These are phyloP conservation scores for Fusarium sp. DNA, from an alignment of 2,329 filamentous ascomycete species.

Conservation along the genomic window DNA sequence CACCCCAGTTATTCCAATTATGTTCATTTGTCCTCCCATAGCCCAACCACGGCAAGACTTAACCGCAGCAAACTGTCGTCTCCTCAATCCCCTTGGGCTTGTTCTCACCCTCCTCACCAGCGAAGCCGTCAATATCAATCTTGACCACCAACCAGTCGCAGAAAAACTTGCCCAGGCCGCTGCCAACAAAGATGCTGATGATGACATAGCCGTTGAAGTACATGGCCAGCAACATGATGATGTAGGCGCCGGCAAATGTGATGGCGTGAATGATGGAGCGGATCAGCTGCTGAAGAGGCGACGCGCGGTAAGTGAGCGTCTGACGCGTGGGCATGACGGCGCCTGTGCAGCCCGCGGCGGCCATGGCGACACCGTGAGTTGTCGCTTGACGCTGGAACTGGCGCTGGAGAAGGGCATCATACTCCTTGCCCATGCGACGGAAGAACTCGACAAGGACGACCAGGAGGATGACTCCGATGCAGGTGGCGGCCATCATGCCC, in stretches of 20 bases:
- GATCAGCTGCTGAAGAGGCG: constrained; percentile 74
- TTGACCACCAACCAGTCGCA: constrained; percentile 67
- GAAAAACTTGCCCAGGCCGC: constrained; percentile 68
- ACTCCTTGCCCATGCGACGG: constrained; percentile 79
- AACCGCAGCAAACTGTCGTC: constrained; percentile 64
- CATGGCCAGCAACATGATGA: constrained; percentile 80
- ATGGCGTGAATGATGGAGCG: constrained; percentile 77
- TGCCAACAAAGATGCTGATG: constrained; percentile 79
- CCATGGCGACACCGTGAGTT: constrained; percentile 43
- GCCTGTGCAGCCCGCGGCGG: constrained; percentile 38
- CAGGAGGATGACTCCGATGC: constrained; percentile 82
- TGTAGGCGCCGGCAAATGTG: constrained; percentile 82
- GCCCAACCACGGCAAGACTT: neutral
- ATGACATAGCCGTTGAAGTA: constrained; percentile 81
- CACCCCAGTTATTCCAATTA: neutral
- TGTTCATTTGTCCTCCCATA: too few relatives aligned
- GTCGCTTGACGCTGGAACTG: constrained; percentile 58
- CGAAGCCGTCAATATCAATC: constrained; percentile 54
- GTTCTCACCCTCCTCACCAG: constrained; percentile 39
- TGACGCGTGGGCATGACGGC: constrained; percentile 44
- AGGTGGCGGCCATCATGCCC: constrained; percentile 84
- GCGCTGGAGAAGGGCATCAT: constrained; percentile 76
- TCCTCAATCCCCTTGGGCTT: constrained; percentile 59
- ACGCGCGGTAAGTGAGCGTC: constrained; percentile 66
- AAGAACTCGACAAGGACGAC: constrained; percentile 80